These are phyloP conservation scores for Crithidia fasciculata DNA, from an alignment of 208 protist genomes.

Conservation along the genomic window DNA sequence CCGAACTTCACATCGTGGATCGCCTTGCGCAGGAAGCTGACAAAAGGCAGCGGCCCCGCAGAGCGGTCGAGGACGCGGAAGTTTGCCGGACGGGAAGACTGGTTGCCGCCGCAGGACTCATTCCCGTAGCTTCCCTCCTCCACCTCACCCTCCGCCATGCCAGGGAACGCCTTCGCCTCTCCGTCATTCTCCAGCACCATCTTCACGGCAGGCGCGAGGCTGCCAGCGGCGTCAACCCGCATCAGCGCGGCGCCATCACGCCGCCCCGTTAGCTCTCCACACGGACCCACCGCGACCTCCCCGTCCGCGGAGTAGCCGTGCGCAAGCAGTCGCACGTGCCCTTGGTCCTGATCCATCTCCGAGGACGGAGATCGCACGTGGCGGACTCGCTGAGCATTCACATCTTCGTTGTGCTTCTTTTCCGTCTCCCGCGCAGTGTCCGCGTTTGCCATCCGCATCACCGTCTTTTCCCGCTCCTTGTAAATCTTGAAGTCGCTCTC, in stretches of 20 bases:
- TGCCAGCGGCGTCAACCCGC: slow-evolving; percentile 2
- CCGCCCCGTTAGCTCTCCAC: background rate
- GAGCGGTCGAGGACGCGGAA: slow-evolving; percentile 1
- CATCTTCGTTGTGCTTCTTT: background rate
- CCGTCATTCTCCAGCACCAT: background rate
- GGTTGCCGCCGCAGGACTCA: background rate
- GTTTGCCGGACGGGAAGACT: background rate
- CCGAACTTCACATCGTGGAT: slow-evolving; percentile 76
- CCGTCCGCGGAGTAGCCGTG: background rate
- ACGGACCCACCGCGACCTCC: background rate
- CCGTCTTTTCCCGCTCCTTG: slow-evolving; percentile 10
- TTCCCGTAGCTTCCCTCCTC: slow-evolving; percentile 2
- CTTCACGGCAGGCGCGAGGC: slow-evolving; percentile 4
- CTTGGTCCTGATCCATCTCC: slow-evolving; percentile 6
- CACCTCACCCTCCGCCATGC: background rate
- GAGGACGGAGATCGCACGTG: slow-evolving; percentile 6
- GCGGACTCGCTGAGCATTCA: background rate
- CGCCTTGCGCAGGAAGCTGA: slow-evolving; percentile 62
- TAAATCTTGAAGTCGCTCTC: slow-evolving; percentile 49
- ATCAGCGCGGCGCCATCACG: background rate
- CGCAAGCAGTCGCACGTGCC: background rate
- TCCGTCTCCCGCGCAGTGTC: background rate
- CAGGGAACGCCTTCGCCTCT: background rate
- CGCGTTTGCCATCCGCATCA: background rate
- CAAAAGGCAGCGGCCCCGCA: slow-evolving; percentile 65